Evolutionary conservation across 805 yeast species (phyloP), one percentile per base, ranked within the genome.

Genomic region (Kazachstania martiniae): DNA sequence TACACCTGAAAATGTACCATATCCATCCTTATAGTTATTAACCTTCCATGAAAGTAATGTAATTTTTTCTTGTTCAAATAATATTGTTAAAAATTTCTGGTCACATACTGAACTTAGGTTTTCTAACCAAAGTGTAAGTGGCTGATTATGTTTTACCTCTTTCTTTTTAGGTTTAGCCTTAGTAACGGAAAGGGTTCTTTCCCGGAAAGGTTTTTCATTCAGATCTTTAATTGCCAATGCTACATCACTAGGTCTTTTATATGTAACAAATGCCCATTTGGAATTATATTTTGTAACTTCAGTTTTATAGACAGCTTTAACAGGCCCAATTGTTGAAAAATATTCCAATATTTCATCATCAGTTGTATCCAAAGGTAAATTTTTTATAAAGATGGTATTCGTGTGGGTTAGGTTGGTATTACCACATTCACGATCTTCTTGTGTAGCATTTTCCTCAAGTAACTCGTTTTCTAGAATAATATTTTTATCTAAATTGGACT

Each of bases 211-310:
- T 8, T 47, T 38, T 12, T 50, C 48, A 35, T 64, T 52, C 24
- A 56, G 43, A 12, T 39, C 35, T 15, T 52, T 41, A 13, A 68
- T 60, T 9, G 68, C 63, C 4, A 43, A 38, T 17, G 44, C 41
- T 1, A 68, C 63, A 28, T 55, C 61, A 7, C 44, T 36, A 17
- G 55, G 52, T 21, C 51, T 53, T 36, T 60, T 62, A 43, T 59
- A 68, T 12, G 65, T 65, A 3, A 67, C 55, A 39, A 65, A 66
- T 5, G 65, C 66, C 59, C 60, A 56, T 15, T 44, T 34, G 5
- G 61, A 44, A 10, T 45, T 42, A 25, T 43, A 42, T 29, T 37
- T 44, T 6, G 36, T 21, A 10, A 47, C 55, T 9, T 49, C 46
- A 7, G 59, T 51, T 10, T 55, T 42, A 34, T 46, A 59, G 2